Conservation (phyloP, 108 stramenopile species). For the Schizochytrium sp. region DNA sequence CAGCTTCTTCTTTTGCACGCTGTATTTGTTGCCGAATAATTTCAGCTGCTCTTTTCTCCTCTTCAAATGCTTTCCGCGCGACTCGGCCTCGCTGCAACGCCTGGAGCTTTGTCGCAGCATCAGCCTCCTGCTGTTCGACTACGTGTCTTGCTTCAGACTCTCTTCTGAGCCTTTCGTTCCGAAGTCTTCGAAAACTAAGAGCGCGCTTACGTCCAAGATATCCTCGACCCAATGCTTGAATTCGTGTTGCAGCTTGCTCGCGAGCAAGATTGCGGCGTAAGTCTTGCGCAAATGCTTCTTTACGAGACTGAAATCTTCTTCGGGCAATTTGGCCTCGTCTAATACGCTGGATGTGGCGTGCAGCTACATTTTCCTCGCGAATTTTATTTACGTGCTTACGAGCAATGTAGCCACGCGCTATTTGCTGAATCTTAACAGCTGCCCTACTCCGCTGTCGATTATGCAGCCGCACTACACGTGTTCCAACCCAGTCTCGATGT, state of each 20-base stretch:
- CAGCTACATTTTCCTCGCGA: neutral
- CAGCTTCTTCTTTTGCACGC: neutral
- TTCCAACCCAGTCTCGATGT: neutral
- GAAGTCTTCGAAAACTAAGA: neutral
- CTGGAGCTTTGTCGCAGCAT: constrained; percentile 19
- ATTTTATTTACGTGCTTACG: neutral
- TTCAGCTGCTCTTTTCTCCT: neutral
- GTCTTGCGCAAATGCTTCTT: neutral
- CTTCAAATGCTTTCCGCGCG: constrained; percentile 25
- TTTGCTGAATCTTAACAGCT: neutral
- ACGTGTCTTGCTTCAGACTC: neutral
- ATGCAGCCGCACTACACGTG: neutral
- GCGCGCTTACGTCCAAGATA: neutral
- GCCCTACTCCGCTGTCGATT: neutral
- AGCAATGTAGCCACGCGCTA: constrained; percentile 1
- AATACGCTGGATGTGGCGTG: constrained; percentile 21
- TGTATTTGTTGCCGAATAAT: neutral
- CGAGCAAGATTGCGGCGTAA: neutral
- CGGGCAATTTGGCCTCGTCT: neutral
- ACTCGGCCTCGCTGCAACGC: neutral
- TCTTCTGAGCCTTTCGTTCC: neutral
- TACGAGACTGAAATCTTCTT: neutral
- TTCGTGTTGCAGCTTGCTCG: neutral
- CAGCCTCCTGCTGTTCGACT: neutral
- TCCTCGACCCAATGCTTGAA: neutral